Evolutionary conservation across 768 basidiomycete species (phyloP), one percentile per base, ranked within the genome.

Genomic region (Suillus cothurnatus): DNA sequence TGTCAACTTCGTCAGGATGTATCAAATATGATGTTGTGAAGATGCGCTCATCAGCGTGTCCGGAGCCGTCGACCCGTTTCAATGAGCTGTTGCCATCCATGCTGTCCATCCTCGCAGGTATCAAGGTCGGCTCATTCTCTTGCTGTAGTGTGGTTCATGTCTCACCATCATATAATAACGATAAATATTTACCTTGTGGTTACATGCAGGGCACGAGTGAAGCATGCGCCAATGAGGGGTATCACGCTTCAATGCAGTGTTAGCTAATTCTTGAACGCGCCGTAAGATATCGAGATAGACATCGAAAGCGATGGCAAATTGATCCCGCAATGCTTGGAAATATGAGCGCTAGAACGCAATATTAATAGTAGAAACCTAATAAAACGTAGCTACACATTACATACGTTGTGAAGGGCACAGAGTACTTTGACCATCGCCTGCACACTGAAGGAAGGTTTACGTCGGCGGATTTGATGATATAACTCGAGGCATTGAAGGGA

Each of bases 131-230:
- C 58, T 82, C 78, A 26, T 71, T 75, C 45, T 45, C 47, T 62
- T 62, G 61, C 61, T 62, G 23, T 14, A 49, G 47, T 3, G 4
- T 6, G 1, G 47, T 49, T 49, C 47, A 15, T n/a, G 23, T 49
- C n/a, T 49, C 11, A 23, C 3, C 47, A 49, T 49, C 47, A 45
- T 45, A 45, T 14, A 26, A 26, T 26, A 49, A 49, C 28, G 36
- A 36, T 38, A 56, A 21, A 32, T 61, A 21, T 61, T 36, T 36
- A 80, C 74, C 72, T 76, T 69, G 58, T 81, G 80, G 21, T 64
- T 63, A 65, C 82, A 82, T 0, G 79, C 64, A 0, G 77, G 76
- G 66, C 81, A 83, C 0, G 73, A 67, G 61, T 81, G 72, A 39
- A 49, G 47, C 47, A 49, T 49, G 3, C 73, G 65, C 77, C 79